Percentiles rank a stretch among this genome's conserved stretches.
These are phyloP conservation scores for Cladosporium sphaerospermum DNA, from an alignment of 2,329 filamentous ascomycete species.

Conservation along the genomic window DNA sequence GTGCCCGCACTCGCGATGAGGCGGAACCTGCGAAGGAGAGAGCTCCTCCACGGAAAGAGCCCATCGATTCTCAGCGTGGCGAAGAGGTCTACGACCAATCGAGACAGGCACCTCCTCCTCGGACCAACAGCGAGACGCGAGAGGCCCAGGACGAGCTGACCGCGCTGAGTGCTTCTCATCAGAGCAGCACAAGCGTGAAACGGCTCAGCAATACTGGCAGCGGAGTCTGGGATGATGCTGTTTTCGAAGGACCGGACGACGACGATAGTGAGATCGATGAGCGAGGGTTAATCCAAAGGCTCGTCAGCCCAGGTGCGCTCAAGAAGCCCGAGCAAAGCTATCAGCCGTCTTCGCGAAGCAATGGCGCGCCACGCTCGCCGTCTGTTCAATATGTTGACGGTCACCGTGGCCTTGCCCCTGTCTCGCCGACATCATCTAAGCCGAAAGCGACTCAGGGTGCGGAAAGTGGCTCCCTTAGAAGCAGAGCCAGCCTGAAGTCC, in stretches of 20 bases:
- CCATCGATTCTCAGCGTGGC: conserved; percentile 45
- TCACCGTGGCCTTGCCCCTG: conserved; percentile 35
- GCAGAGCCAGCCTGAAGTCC: conserved; percentile 12
- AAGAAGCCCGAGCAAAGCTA: conserved; percentile 21
- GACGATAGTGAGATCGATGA: conserved; percentile 40
- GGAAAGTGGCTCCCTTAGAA: conserved; percentile 5
- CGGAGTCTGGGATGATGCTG: conserved; percentile 44
- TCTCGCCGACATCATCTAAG: conserved; percentile 15
- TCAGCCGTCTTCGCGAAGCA: conserved; percentile 12
- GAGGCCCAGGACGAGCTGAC: conserved; percentile 40
- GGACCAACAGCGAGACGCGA: conserved; percentile 43
- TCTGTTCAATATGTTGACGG: conserved; percentile 22
- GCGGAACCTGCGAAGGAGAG: conserved; percentile 62
- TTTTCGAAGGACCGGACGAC: conserved; percentile 42
- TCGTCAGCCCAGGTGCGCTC: conserved; percentile 24
- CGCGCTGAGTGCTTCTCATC: conserved; percentile 29
- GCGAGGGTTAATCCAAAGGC: conserved; percentile 22
- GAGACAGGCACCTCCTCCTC: conserved; percentile 31
- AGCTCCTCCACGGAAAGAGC: conserved; percentile 51
- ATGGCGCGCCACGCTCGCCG: conserved; percentile 1
- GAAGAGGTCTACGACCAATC: conserved; percentile 35
- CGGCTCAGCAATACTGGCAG: conserved; percentile 32
- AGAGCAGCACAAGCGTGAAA: conserved; percentile 22
- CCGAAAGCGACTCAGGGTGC: conserved; percentile 9
- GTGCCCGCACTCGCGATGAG: conserved; percentile 61